Evolutionary conservation across 2,329 filamentous ascomycete genomes (phyloP).

Genomic region (Colletotrichum spinosum): DNA sequence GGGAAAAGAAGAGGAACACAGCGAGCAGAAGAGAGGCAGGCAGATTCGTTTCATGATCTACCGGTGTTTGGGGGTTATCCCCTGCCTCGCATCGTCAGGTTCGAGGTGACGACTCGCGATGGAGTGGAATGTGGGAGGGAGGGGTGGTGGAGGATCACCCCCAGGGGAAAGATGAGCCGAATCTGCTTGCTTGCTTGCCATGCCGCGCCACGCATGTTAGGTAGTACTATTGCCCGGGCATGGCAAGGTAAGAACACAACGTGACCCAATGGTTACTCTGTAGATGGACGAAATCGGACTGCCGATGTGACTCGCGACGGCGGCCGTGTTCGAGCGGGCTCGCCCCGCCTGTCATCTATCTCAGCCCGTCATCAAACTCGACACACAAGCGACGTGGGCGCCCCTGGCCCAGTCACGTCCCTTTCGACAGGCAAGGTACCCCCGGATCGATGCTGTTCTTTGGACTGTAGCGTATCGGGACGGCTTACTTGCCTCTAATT

Average conservation of each 20-base stretch:
- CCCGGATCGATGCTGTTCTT: no score
- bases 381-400: constrained; percentile 1
- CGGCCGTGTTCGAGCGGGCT: neutral
- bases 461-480: no score
- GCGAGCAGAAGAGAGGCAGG: no score
- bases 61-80: constrained; percentile 10
- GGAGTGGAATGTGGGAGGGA: no score
- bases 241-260: no score
- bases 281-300: neutral
- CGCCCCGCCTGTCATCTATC: constrained; percentile 33
- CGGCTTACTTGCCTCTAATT: no score
- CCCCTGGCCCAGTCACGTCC: constrained; percentile 13
- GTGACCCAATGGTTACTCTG: no score
- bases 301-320: constrained; percentile 5
- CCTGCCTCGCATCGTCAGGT: neutral
- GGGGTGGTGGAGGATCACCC: no score
- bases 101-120: constrained; percentile 3
- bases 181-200: no score
- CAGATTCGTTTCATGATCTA: constrained; percentile 32
- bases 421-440: neutral
- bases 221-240: no score
- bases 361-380: constrained; percentile 34
- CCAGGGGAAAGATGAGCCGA: no score
- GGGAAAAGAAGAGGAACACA: constrained; percentile 2
- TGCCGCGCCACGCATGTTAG: no score